Evolutionary conservation across 306 rosid genomes (phyloP), one percentile per base, ranked within the genome.

Genomic region (Lathyrus sativus): DNA sequence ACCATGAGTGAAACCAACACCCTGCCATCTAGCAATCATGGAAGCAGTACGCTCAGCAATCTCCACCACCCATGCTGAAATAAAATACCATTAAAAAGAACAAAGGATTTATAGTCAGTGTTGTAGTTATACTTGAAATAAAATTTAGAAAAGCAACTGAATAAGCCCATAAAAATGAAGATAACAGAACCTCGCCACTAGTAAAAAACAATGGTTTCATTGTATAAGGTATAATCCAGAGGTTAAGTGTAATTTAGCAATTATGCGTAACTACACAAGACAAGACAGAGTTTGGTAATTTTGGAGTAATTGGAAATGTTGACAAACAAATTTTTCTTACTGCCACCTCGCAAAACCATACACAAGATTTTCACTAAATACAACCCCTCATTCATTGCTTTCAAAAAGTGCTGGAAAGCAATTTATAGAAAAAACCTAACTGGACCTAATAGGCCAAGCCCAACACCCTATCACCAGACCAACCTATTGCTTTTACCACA

Each of bases 1-100:
- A 76, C 99, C 99, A 49, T 90, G 99, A 61, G 99, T 95, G 80
- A 95, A 95, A 57, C 99, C 99, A 73, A 90, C 95, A 54, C 99
- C 99, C 80, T 95, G 99, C 97, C 99, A 95, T 45, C 81, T 82
- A 43, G 99, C 96, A 79, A 88, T 83, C 86, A 88, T 75, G 78
- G 97, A 84, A 48, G 97, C 99, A 68, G 96, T 88, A 48, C 92
- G 92, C 78, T 95, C 97, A 73, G 96, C 97, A 79, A 90, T 71
- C 86, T 95, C 95, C 75, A 90, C 97, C 5, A 64, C 79, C 99
- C 97, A 95, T 26, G 99, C 99, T 95, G 88, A 82, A 43, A 68
- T 57, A 65, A 62, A 24, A 55, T 19, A 78, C 75, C 72, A 73
- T 53, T 14, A 18, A 38, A 68, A 62, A 46, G 60, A 66, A 70